Conservation (phyloP, 192 early-diverging fungal species). For the Backusella macrospora region DNA sequence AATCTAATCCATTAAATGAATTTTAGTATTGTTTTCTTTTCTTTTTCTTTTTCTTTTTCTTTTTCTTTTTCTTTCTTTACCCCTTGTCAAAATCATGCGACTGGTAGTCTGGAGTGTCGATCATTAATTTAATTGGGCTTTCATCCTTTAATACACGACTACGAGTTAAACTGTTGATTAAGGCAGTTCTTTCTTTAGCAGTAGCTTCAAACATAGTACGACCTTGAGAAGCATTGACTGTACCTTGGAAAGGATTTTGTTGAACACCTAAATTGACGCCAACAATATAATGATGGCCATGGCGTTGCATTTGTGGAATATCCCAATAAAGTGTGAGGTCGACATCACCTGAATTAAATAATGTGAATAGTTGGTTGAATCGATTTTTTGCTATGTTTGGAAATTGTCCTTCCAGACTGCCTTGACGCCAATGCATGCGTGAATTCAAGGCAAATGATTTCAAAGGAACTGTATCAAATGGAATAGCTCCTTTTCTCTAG, state of each 20-base stretch:
- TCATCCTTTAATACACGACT: constrained; percentile 64
- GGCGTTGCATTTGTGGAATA: constrained; percentile 51
- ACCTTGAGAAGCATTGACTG: constrained; percentile 44
- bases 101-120: constrained; percentile 47
- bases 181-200: constrained; percentile 60
- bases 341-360: constrained; percentile 86
- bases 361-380: constrained; percentile 70
- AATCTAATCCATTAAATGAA: constrained; percentile 41
- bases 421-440: constrained; percentile 73
- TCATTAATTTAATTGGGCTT: constrained; percentile 65
- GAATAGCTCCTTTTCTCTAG: constrained; percentile 55
- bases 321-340: constrained; percentile 89
- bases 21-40: neutral
- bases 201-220: constrained; percentile 74
- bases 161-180: constrained; percentile 68
- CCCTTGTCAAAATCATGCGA: constrained; percentile 49
- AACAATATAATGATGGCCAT: constrained; percentile 91
- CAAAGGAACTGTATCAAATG: constrained; percentile 64
- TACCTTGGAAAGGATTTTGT: constrained; percentile 65
- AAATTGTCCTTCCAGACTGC: constrained; percentile 64
- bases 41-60: neutral
- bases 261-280: constrained; percentile 89
- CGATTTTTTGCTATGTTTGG: constrained; percentile 62
- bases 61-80: constrained; percentile 37
- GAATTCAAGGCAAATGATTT: constrained; percentile 70